These are phyloP conservation scores for Vitis hybrid DNA, from an alignment of 177 flowering plant species.

Conservation along the genomic window DNA sequence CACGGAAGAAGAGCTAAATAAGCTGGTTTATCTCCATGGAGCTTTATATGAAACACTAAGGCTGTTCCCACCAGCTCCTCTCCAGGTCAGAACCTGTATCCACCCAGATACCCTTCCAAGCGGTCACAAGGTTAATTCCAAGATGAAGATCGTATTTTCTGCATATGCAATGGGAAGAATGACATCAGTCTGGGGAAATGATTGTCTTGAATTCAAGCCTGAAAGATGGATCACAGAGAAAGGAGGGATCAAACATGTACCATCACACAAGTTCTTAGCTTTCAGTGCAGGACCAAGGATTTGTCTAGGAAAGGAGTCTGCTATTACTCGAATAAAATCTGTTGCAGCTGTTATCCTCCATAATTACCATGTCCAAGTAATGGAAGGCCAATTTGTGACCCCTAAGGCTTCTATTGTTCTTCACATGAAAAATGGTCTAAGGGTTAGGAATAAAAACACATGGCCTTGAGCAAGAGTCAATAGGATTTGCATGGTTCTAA, in stretches of 20 bases:
- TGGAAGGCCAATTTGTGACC: background rate
- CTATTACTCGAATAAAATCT: constrained; percentile 14
- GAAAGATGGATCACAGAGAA: constrained; percentile 22
- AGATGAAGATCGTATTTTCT: background rate
- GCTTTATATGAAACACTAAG: constrained; percentile 13
- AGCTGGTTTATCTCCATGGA: constrained; percentile 19
- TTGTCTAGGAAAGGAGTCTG: constrained; percentile 20
- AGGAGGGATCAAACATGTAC: constrained; percentile 12
- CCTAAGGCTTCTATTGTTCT: background rate
- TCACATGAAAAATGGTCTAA: constrained; percentile 9
- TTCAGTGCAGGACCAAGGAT: constrained; percentile 27
- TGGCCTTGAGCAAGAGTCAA: too few species aligned
- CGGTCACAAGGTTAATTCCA: background rate
- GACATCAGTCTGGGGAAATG: constrained; percentile 16
- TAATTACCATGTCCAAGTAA: constrained; percentile 13
- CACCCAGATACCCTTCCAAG: constrained; percentile 11
- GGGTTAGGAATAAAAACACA: too few species aligned
- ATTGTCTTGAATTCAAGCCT: constrained; percentile 17
- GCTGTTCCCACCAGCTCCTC: constrained; percentile 14
- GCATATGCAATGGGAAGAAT: constrained; percentile 16
- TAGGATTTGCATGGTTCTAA: too few species aligned
- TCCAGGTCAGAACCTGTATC: background rate
- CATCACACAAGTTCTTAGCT: constrained; percentile 11
- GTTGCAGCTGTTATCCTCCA: constrained; percentile 10
- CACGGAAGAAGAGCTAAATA: background rate